Percentiles rank a stretch among this genome's conserved stretches.
Conservation (phyloP, 345 rosid genomes). For the Draba incana region DNA sequence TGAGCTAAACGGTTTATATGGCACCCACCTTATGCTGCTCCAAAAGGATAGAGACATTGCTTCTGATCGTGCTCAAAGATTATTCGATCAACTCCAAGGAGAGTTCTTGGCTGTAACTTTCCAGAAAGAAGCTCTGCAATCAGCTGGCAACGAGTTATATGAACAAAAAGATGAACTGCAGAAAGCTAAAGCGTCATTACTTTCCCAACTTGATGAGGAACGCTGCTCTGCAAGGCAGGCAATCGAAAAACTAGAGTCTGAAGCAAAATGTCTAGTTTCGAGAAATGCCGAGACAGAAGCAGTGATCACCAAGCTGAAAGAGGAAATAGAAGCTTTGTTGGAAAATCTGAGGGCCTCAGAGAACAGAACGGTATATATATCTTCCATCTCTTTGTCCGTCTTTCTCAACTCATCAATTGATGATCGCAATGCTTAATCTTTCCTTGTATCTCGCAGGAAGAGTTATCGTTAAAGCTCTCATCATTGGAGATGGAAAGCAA, state of each 20-base stretch:
- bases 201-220: constrained; percentile 59
- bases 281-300: constrained; percentile 61
- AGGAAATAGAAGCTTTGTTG: constrained; percentile 50
- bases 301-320: constrained; percentile 59
- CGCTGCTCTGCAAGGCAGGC: constrained; percentile 55
- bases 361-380: constrained; percentile 56
- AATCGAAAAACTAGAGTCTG: constrained; percentile 63
- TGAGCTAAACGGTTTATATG: constrained; percentile 9
- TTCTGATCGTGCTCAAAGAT: constrained; percentile 51
- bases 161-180: constrained; percentile 57
- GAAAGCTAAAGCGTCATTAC: constrained; percentile 56
- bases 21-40: constrained; percentile 56
- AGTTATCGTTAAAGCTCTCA: constrained; percentile 50
- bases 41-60: constrained; percentile 57
- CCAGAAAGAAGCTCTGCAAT: too few species aligned
- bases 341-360: constrained; percentile 61
- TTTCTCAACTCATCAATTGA: constrained; percentile 40
- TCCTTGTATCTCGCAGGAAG: constrained; percentile 59
- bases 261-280: constrained; percentile 59
- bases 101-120: constrained; percentile 43
- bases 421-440: constrained; percentile 37
- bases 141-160: constrained; percentile 46
- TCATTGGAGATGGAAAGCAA: too few species aligned
- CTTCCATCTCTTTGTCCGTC: neutral
- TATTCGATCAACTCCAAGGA: constrained; percentile 56